Base-by-base conservation (phyloP, 352 stramenopile genomes). In the Peronospora belbahrii region DNA sequence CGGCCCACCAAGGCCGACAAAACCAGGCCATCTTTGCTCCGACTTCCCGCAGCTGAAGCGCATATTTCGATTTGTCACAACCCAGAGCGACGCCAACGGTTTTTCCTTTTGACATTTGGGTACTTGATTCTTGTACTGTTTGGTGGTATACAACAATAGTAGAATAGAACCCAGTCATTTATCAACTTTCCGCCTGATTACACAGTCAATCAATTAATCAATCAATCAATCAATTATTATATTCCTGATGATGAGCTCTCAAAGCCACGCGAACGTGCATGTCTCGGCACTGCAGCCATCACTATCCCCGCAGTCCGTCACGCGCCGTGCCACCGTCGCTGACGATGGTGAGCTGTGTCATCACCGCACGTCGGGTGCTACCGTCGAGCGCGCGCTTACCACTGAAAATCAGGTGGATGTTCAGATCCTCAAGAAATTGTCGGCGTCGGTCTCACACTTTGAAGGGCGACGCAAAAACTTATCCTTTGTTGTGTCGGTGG, bases 341-440 rank as follows among this genome's bases (percentile, higher is more conserved):
- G 70, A 70, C 34, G 67, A 70, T 38, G 56, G 52, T 24, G 53
- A 62, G 6, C 43, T 74, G 18, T 52, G 45, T 34, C 40, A 37
- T 28, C 31, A 48, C 8, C 51, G 39, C 33, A 24, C 36, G n/a
- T 60, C 54, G 2, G 48, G 48, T 34, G 62, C 56, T 4, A 67
- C 49, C n/a, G 74, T 75, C 61, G 65, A 78, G 47, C 62, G 70
- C 22, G 58, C 62, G 7, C 49, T 62, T 8, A 47, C 36, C 14
- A 9, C 36, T 18, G 32, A 39, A 28, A 69, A 67, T 34, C 53
- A 61, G 28, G 73, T 90, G 15, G 79, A 90, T 59, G 76, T 80
- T n/a, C 62, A 68, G 41, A 88, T 90, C 48, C 73, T 90, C 24
- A 83, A 86, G 62, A 85, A 85, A 52, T 59, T 90, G 14, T 84